Base-by-base conservation (phyloP, 768 basidiomycete genomes). In the Russula dissimulans region DNA sequence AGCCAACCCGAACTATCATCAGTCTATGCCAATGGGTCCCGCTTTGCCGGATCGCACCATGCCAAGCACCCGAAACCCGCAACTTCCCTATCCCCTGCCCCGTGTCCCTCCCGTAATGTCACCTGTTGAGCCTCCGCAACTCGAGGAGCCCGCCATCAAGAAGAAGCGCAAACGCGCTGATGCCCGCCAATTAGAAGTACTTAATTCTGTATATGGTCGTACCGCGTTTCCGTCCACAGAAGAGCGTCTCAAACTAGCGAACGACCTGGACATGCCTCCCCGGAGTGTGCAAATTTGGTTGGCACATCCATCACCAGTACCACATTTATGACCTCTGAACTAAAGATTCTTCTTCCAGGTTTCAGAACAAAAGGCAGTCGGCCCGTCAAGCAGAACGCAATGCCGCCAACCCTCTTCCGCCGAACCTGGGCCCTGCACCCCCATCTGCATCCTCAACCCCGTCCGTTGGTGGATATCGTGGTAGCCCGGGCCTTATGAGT, bases 181-280 rank as follows among this genome's bases (percentile, higher is more conserved):
- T 66, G 85, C 87, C 14, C 79, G 79, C 43, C 90, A 92, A 67
- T 76, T 91, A 61, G 87, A 87, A 69, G 82, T 89, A 32, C 77
- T 92, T 70, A 91, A 90, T 69, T 86, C 87, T 69, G 85, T 84
- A 0, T 92, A 90, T 70, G 77, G 75, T 63, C 81, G 89, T 60
- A 92, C 90, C 3, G 89, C 90, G 17, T 92, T 92, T 67, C 90
- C 90, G 22, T 89, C 90, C 14, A 92, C 90, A 10, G 89, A 91
- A 70, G 90, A 92, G 71, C 83, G 90, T n/a, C 77, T 81, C 41
- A 82, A 82, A 36, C 73, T 91, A 51, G 89, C 90, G 14, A 87
- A 84, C 64, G 76, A 81, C 66, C 75, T 91, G 62, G 88, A 87
- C 65, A 91, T 92, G 90, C 84, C 87, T 49, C 81, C 90, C 43